Base-by-base conservation (phyloP, 805 yeast species). In the Candida maris region DNA sequence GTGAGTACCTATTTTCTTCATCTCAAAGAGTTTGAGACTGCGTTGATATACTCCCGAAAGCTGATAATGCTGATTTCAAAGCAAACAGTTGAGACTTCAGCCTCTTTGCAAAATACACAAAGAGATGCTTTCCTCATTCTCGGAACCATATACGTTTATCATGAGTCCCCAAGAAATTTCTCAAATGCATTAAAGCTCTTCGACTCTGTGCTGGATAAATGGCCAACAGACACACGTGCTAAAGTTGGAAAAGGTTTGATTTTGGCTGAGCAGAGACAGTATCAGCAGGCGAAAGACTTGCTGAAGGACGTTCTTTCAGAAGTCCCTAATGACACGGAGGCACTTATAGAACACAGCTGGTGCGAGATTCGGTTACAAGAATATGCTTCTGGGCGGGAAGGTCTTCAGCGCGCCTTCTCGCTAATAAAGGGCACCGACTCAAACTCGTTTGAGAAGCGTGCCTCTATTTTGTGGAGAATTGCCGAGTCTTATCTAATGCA, bases 101-200 rank as follows among this genome's bases (percentile, higher is more conserved):
- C 71, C 6, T 53, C 59, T 7, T 64, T 85, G 26, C 54, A 57
- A 1, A 62, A 77, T 43, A 68, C 88, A 1, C 75, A 70, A 45
- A 70, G 69, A 34, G 83, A 79, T 34, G 61, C 85, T 16, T 66
- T 82, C 6, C 70, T 87, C 24, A 68, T 75, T 17, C 66, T 85
- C 37, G 97, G 93, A 0, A 73, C 79, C 1, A 71, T 83, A 1
- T 85, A 88, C 53, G 85, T 95, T 0, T 82, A 85, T 53, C 74
- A 80, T 52, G 96, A 91, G 56, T 84, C 97, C 0, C 98, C 97
- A 8, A 87, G 87, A 58, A 85, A 91, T 59, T 86, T 77, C 52
- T 68, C 75, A 2, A 68, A 80, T 18, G 97, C 98, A 0, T 54
- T 82, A 19, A 76, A 75, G 32, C 58, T 88, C 12, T 93, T 82